These are phyloP conservation scores for Citrus sp. DNA, from an alignment of 345 rosid genomes.

Conservation along the genomic window DNA sequence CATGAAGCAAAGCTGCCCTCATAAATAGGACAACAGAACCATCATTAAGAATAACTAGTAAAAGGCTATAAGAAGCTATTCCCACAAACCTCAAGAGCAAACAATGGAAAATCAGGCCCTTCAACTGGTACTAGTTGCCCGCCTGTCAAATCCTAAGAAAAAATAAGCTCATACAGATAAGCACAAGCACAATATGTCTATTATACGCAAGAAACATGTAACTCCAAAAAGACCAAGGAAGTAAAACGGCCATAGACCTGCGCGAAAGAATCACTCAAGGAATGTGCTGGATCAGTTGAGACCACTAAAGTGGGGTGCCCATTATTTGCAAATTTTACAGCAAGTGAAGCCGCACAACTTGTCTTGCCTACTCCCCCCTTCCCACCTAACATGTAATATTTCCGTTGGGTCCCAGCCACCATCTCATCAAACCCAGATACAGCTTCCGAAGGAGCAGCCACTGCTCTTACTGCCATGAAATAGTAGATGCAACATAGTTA, in stretches of 20 bases:
- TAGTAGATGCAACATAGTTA: slow-evolving; percentile 4
- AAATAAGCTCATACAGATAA: slow-evolving; percentile 8
- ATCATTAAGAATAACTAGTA: slow-evolving; percentile 1
- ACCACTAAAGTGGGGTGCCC: slow-evolving; percentile 98
- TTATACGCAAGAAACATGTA: slow-evolving; percentile 5
- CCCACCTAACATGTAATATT: slow-evolving; percentile 96
- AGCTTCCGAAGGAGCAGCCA: slow-evolving; percentile 75
- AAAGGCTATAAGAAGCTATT: not conserved
- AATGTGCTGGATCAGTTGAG: slow-evolving; percentile 98
- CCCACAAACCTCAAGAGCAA: slow-evolving; percentile 80
- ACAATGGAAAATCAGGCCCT: slow-evolving; percentile 89
- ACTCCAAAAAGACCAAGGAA: slow-evolving; percentile 3
- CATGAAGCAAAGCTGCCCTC: not conserved
- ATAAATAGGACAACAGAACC: slow-evolving; percentile 10
- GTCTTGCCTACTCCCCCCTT: slow-evolving; percentile 99
- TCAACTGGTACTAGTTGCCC: slow-evolving; percentile 83
- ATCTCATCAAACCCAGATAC: slow-evolving; percentile 79
- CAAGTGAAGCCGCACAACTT: slow-evolving; percentile 97
- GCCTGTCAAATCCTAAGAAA: slow-evolving; percentile 79
- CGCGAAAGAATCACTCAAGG: slow-evolving; percentile 93
- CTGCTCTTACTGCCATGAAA: slow-evolving; percentile 65
- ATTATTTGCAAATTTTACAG: slow-evolving; percentile 88
- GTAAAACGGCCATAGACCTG: slow-evolving; percentile 47
- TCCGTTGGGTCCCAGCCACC: slow-evolving; percentile 77
- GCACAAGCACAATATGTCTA: not conserved